Percentiles rank a stretch among this genome's conserved stretches.
Evolutionary conservation across 208 protist genomes (phyloP).

Genomic region (Leishmania major): DNA sequence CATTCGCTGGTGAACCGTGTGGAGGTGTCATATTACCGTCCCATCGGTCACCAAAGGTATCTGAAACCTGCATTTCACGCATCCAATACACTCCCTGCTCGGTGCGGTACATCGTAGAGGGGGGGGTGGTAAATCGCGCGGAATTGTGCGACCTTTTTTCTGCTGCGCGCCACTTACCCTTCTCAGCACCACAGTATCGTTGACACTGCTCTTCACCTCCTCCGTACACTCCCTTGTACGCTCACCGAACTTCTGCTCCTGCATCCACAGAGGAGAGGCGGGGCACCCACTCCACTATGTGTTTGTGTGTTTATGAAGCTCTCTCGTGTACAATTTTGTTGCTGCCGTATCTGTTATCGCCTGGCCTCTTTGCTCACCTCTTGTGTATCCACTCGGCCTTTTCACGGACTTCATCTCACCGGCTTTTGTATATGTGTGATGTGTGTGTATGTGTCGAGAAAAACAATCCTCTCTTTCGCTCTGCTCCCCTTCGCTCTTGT

Average conservation of each 20-base stretch:
- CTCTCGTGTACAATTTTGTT: background rate
- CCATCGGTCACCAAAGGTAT: background rate
- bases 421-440: no score
- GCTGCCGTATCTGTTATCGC: background rate
- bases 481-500: slow-evolving; percentile 3
- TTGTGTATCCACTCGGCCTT: slow-evolving; percentile 5
- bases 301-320: background rate
- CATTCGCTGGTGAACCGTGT: background rate
- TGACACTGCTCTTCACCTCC: background rate
- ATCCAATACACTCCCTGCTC: background rate
- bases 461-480: background rate
- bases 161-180: background rate
- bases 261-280: background rate
- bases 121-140: no score
- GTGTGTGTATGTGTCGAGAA: no score
- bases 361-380: slow-evolving; percentile 2
- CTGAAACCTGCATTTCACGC: background rate
- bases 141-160: background rate
- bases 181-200: background rate
- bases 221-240: background rate
- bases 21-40: background rate
- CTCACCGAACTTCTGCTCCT: background rate
- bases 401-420: background rate
- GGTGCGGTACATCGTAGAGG: background rate
- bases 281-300: background rate